Base-by-base conservation (phyloP, 768 basidiomycete genomes). In the Lactarius evosmus region DNA sequence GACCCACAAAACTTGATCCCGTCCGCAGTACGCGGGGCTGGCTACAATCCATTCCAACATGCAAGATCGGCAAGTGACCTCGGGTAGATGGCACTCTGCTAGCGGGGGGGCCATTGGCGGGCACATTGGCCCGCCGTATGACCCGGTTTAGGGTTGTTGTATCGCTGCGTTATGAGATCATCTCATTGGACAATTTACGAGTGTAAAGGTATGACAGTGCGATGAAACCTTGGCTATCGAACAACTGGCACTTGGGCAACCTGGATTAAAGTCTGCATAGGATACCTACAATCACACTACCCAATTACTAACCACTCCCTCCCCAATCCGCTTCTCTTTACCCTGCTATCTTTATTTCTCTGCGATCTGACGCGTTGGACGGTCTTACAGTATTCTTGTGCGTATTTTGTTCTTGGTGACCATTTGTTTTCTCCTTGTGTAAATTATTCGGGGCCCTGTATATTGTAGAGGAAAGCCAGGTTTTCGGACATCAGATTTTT, bases 21-120 rank as follows among this genome's bases (percentile, higher is more conserved):
- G 8, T 32, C 49, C 4, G 40, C 65, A 2, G 65, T 68, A 33
- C 67, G 67, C 6, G 60, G 61, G 7, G 65, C 67, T 4, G 67
- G 67, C 1, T 68, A 68, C 41, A 68, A 68, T 19, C 67, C 67
- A 2, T 68, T 58, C 55, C 64, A 65, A 5, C 60, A 65, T 30
- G 14, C 38, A 22, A 52, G 53, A 2, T 66, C 63, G 19, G 29
- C 33, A 12, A 65, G 63, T 19, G 53, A 61, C 14, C 57, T 65
- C 3, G 29, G 41, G 19, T 44, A 41, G 27, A 29, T 41, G 6
- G 0, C 8, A 25, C 34, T 40, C 33, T 27, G 1, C 34, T 56
- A 25, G 11, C 12, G 9, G 9, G 44, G 17, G 14, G 36, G 16
- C 12, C 16, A 14, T 56, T 16, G 49, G n/a, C 46, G 6, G n/a